Conservation (phyloP, 192 early-diverging fungal genomes). For the Backusella sp. region DNA sequence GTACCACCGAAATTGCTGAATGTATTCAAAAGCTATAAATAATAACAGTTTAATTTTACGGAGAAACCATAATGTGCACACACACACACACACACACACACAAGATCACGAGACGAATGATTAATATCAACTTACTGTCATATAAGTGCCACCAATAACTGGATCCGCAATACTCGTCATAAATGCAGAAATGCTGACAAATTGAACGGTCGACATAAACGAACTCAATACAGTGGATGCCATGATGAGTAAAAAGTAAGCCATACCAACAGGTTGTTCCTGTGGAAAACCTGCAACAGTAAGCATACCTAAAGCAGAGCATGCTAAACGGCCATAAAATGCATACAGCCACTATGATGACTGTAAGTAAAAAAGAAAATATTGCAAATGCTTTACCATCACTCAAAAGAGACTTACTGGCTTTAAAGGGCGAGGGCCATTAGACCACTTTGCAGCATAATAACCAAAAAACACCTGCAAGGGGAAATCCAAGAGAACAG, state of each 20-base stretch:
- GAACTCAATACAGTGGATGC: constrained; percentile 77
- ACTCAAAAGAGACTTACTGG: constrained; percentile 54
- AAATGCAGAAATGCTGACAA: constrained; percentile 94
- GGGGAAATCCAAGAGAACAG: constrained; percentile 95
- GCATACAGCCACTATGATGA: constrained; percentile 79
- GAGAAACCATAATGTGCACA: neutral
- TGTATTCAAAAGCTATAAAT: constrained; percentile 78
- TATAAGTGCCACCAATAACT: constrained; percentile 87
- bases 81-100: no score
- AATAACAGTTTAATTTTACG: neutral
- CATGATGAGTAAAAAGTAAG: constrained; percentile 82
- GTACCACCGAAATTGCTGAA: constrained; percentile 97
- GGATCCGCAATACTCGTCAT: constrained; percentile 96
- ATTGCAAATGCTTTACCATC: neutral
- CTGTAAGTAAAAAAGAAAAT: neutral
- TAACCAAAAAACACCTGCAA: constrained; percentile 97
- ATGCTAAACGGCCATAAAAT: constrained; percentile 82
- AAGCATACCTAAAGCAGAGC: constrained; percentile 79
- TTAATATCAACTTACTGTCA: constrained; percentile 56
- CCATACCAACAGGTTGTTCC: constrained; percentile 53
- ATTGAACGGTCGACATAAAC: constrained; percentile 91
- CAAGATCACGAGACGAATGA: neutral
- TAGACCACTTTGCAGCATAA: constrained; percentile 95
- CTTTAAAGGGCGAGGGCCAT: constrained; percentile 75
- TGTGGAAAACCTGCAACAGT: constrained; percentile 79